Percentiles rank a stretch among this genome's conserved stretches.
Evolutionary conservation across 257 asterid species (phyloP).

Genomic region (Rhazya stricta): DNA sequence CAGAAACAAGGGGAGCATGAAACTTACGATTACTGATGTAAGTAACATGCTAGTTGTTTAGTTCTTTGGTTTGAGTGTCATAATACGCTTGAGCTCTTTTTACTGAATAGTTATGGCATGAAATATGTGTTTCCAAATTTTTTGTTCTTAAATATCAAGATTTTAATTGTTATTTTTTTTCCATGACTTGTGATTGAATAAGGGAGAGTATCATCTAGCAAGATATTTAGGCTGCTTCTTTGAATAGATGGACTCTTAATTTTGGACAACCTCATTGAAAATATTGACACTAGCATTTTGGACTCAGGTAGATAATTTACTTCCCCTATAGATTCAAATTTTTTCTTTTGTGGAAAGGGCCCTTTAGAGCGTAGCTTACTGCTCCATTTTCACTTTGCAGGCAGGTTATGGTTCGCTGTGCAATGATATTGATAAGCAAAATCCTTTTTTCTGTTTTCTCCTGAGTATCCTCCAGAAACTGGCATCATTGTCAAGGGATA

Average conservation of each 20-base stretch:
- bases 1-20: constrained; percentile 40
- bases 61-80: background rate
- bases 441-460: constrained; percentile 25
- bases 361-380: constrained; percentile 57
- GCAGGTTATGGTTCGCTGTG: constrained; percentile 55
- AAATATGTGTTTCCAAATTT: constrained; percentile 14
- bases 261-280: constrained; percentile 5
- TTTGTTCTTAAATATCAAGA: background rate
- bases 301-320: constrained; percentile 10
- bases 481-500: constrained; percentile 14
- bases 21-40: constrained; percentile 26
- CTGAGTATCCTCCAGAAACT: constrained; percentile 23
- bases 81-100: background rate
- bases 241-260: constrained; percentile 5
- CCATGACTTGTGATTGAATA: constrained; percentile 5
- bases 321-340: constrained; percentile 13
- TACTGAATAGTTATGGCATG: constrained; percentile 28
- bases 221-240: background rate
- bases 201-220: constrained; percentile 1
- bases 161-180: background rate
- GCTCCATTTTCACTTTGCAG: constrained; percentile 71
- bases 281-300: constrained; percentile 2
- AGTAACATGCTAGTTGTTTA: constrained; percentile 1
- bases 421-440: constrained; percentile 31
- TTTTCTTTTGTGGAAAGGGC: constrained; percentile 19